Percentiles rank a stretch among this genome's conserved stretches.
These are phyloP conservation scores for Auxenochlorella protothecoides DNA, from an alignment of 139 green algal species.

Conservation along the genomic window DNA sequence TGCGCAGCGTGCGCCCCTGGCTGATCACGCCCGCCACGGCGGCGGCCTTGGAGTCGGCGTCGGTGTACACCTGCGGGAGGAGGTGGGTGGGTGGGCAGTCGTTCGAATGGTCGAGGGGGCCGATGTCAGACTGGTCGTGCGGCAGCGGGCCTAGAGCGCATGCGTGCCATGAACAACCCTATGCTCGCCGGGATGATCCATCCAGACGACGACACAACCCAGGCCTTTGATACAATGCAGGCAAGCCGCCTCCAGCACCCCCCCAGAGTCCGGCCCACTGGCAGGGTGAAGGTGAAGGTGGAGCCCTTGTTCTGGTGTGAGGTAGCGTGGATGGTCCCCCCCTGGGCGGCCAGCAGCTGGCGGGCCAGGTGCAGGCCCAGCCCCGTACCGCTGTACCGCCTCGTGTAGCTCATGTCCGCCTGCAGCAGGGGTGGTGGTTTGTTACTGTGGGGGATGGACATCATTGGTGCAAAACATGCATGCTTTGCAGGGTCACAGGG, in stretches of 20 bases:
- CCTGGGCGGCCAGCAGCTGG: constrained; percentile 56
- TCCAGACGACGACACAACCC: no score
- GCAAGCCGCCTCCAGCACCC: not conserved
- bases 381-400: constrained; percentile 66
- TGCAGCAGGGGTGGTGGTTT: constrained; percentile 12
- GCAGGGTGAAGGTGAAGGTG: constrained; percentile 44
- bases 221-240: not conserved
- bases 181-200: no score
- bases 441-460: no score
- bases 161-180: no score
- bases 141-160: no score
- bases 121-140: no score
- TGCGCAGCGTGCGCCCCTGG: no score
- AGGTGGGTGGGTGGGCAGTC: no score
- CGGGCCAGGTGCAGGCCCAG: constrained; percentile 52
- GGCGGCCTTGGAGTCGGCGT: not conserved
- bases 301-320: constrained; percentile 29
- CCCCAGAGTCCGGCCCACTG: not conserved
- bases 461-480: no score
- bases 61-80: no score
- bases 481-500: no score
- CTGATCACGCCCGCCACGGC: not conserved
- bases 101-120: no score
- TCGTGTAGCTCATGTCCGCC: constrained; percentile 55
- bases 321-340: constrained; percentile 33